Evolutionary conservation across 176 grass and related monocot species (phyloP).

Genomic region (Zoysia pacifica): DNA sequence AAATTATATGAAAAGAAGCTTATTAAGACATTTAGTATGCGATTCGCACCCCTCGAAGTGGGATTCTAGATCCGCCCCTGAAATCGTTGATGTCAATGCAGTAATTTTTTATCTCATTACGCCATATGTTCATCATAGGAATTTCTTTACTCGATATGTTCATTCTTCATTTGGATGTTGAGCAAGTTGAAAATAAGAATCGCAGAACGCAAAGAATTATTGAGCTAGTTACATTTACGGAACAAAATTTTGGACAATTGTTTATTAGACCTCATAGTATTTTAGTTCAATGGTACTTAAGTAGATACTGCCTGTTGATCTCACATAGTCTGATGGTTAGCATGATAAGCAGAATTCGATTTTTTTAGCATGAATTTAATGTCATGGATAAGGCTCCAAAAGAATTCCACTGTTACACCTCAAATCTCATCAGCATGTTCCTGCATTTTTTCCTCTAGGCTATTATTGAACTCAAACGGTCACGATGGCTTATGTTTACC

Average conservation of each 20-base stretch:
- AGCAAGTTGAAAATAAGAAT: not conserved
- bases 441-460: not conserved
- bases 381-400: not conserved
- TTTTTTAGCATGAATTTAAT: not conserved
- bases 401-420: not conserved
- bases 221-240: not conserved
- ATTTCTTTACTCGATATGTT: constrained; percentile 2
- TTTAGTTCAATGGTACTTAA: not conserved
- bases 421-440: not conserved
- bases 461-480: not conserved
- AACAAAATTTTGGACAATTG: not conserved
- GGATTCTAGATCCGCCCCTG: too few species aligned
- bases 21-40: too few species aligned
- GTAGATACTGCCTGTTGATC: not conserved
- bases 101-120: not conserved
- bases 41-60: too few species aligned
- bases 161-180: constrained; percentile 1
- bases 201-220: not conserved
- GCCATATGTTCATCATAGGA: constrained; percentile 10
- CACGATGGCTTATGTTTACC: not conserved
- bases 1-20: too few species aligned
- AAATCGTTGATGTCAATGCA: not conserved
- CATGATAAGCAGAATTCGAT: not conserved
- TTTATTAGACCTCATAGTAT: not conserved
- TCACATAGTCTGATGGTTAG: not conserved